A percentile compares a stretch with the other conserved stretches of the same genome.
These are phyloP conservation scores for Thelonectria rubi DNA, from an alignment of 2,329 filamentous ascomycete genomes.

Conservation along the genomic window DNA sequence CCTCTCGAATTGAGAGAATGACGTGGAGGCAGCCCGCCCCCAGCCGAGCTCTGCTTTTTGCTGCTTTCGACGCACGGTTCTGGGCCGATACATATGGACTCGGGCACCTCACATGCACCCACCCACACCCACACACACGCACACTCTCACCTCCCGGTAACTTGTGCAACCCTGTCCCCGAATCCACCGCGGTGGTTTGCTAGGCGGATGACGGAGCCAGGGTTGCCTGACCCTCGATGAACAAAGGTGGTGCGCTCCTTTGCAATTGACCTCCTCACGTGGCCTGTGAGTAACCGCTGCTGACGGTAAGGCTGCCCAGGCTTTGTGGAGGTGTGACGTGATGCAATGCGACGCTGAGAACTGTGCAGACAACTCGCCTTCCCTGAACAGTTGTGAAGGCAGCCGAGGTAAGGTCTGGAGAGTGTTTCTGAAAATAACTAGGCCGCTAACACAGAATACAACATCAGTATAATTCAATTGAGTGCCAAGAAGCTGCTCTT, in stretches of 20 bases:
- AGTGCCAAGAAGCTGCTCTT: background rate
- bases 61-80: conserved; percentile 13
- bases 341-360: conserved; percentile 15
- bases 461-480: background rate
- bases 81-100: conserved; percentile 21
- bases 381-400: conserved; percentile 16
- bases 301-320: conserved; percentile 36
- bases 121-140: conserved; percentile 9
- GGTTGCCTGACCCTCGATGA: conserved; percentile 29
- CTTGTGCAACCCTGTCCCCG: conserved; percentile 31
- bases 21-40: conserved; percentile 37
- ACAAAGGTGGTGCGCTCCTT: conserved; percentile 19
- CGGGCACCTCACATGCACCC: conserved; percentile 13
- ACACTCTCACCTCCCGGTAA: conserved; percentile 30
- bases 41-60: conserved; percentile 24
- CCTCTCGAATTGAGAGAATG: conserved; percentile 17
- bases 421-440: conserved; percentile 23
- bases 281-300: conserved; percentile 32
- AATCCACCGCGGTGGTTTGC: conserved; percentile 8
- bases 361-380: conserved; percentile 13
- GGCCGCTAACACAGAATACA: background rate
- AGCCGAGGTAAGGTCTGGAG: conserved; percentile 17
- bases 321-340: conserved; percentile 14
- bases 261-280: conserved; percentile 34
- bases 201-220: conserved; percentile 29